phyloP scores from a whole-genome alignment of 495 filamentous ascomycete genomes.

The Tuber indicum region DNA sequence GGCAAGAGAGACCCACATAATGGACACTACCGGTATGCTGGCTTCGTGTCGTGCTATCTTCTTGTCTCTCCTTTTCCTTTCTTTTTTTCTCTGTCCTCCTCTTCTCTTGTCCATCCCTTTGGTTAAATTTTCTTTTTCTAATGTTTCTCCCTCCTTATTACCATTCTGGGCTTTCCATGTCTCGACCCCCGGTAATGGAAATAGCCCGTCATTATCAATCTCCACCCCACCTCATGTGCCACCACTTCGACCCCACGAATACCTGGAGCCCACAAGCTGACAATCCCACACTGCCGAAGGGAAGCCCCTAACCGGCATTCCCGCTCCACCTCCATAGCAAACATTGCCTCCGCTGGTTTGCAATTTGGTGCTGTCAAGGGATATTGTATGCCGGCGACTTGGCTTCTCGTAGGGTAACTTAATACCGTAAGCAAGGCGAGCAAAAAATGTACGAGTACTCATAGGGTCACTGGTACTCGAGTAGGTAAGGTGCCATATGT shows the following conservation, averaged over 20 bases:
- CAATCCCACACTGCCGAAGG: slow-evolving; percentile 5
- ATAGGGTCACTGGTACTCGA: not conserved
- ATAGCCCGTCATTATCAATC: slow-evolving; percentile 39
- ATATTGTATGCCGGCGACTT: not conserved
- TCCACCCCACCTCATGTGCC: slow-evolving; percentile 26
- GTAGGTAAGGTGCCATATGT: not conserved
- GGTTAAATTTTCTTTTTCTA: slow-evolving; percentile 19
- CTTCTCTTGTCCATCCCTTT: slow-evolving; percentile 23
- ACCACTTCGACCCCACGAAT: slow-evolving; percentile 36
- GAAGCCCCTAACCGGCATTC: slow-evolving; percentile 8
- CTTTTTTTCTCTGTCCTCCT: slow-evolving; percentile 23
- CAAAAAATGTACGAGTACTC: not conserved
- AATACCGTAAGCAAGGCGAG: not conserved
- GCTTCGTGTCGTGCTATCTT: slow-evolving; percentile 22
- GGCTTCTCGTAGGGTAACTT: not conserved
- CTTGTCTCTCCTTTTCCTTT: slow-evolving; percentile 25
- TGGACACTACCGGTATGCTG: not conserved
- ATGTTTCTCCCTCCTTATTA: slow-evolving; percentile 11
- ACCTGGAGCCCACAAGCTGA: slow-evolving; percentile 22
- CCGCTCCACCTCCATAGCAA: slow-evolving; percentile 18
- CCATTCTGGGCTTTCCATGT: slow-evolving; percentile 22
- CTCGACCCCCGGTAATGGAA: slow-evolving; percentile 32
- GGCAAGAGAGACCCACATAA: slow-evolving; percentile 8
- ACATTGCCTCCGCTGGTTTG: not conserved
- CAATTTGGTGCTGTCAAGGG: not conserved